phyloP scores from a whole-genome alignment of 306 rosid species.

The Comarum palustre region DNA sequence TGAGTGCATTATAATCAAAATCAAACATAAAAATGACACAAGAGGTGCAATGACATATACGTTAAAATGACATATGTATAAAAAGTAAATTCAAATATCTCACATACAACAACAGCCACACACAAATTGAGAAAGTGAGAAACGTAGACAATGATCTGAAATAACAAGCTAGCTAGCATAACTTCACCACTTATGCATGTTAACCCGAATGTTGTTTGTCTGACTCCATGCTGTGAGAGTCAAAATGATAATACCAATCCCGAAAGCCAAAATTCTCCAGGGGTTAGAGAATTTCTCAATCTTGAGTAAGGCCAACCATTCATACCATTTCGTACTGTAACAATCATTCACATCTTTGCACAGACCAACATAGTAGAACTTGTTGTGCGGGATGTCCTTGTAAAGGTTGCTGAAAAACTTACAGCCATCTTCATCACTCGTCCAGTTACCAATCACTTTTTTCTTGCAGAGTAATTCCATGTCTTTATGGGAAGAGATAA shows the following conservation, averaged over 20 bases:
- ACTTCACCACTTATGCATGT: background rate
- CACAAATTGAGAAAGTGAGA: background rate
- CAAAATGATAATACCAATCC: background rate
- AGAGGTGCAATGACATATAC: no score
- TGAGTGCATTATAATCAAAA: background rate
- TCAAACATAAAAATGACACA: no score
- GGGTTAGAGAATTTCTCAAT: conserved; percentile 12
- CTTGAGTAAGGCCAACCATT: background rate
- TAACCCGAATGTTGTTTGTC: background rate
- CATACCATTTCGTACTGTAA: background rate
- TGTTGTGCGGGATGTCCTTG: conserved; percentile 2
- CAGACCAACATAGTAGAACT: background rate
- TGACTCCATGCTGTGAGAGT: background rate
- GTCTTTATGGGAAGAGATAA: conserved; percentile 7
- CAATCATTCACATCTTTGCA: background rate
- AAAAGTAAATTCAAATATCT: background rate
- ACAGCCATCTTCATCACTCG: conserved; percentile 7
- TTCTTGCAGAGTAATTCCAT: conserved; percentile 3
- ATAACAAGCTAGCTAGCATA: background rate
- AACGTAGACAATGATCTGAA: background rate
- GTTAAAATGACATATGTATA: no score
- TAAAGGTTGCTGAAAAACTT: conserved; percentile 15
- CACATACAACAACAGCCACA: background rate
- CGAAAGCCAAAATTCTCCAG: conserved; percentile 14
- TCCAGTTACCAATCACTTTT: background rate